Percentiles rank a stretch among this genome's conserved stretches.
phyloP scores from a whole-genome alignment of 1,139 yeast genomes.

The Candida sojae region DNA sequence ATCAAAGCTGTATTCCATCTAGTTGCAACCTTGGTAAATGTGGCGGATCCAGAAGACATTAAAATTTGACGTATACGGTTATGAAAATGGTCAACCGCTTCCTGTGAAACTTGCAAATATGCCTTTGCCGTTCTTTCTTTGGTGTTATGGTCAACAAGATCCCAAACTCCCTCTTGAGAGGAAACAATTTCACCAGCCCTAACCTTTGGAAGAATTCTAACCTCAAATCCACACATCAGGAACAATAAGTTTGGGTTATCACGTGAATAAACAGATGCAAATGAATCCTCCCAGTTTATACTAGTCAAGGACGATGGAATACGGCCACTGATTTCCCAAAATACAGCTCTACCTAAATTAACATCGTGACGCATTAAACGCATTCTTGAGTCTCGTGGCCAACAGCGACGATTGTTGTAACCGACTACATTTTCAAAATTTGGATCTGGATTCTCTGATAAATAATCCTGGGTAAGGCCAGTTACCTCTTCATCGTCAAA shows the following conservation, averaged over 20 bases:
- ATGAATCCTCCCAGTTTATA: slow-evolving; percentile 78
- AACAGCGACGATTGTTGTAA: slow-evolving; percentile 84
- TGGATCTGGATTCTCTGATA: slow-evolving; percentile 89
- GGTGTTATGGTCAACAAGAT: slow-evolving; percentile 65
- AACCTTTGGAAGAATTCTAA: slow-evolving; percentile 77
- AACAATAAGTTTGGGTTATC: slow-evolving; percentile 89
- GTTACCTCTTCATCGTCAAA: slow-evolving; percentile 73
- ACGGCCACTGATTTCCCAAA: slow-evolving; percentile 85
- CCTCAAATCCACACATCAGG: slow-evolving; percentile 94
- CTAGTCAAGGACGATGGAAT: slow-evolving; percentile 75
- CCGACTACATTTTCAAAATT: slow-evolving; percentile 85
- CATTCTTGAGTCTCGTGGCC: slow-evolving; percentile 96
- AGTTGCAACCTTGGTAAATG: slow-evolving; percentile 91
- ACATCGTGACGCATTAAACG: slow-evolving; percentile 89
- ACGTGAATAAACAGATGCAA: slow-evolving; percentile 84
- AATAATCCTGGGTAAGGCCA: slow-evolving; percentile 72
- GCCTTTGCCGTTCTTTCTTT: slow-evolving; percentile 93
- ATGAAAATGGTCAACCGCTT: slow-evolving; percentile 77
- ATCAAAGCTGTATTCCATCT: slow-evolving; percentile 96
- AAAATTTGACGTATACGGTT: slow-evolving; percentile 85
- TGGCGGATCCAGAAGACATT: slow-evolving; percentile 95
- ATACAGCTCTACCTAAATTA: slow-evolving; percentile 85
- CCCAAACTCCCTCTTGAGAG: slow-evolving; percentile 88
- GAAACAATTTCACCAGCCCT: slow-evolving; percentile 52
- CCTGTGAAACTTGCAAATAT: slow-evolving; percentile 77